Evolutionary conservation across 2,329 filamentous ascomycete species (phyloP).

Genomic region (Fusarium euwallaceae): DNA sequence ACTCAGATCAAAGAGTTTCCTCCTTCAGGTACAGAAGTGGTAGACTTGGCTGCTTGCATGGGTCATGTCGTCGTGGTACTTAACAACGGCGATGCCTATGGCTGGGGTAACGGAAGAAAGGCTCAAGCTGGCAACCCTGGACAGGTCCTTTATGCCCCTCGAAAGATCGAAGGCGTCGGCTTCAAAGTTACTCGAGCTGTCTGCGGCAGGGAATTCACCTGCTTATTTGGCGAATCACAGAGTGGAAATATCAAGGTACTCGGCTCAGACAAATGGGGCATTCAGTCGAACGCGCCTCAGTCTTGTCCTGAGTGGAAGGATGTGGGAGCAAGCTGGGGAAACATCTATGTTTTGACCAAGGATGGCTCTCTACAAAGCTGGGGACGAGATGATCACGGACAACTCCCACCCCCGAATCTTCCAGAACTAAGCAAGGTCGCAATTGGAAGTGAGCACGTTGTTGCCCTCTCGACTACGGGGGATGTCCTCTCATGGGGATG

Average conservation of each 20-base stretch:
- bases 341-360: constrained; percentile 76
- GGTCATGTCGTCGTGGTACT: constrained; percentile 82
- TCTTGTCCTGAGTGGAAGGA: constrained; percentile 71
- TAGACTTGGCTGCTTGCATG: constrained; percentile 79
- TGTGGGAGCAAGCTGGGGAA: constrained; percentile 85
- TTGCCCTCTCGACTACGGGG: constrained; percentile 75
- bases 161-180: constrained; percentile 67
- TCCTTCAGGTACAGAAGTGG: constrained; percentile 67
- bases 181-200: constrained; percentile 77
- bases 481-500: constrained; percentile 91
- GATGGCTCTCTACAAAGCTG: constrained; percentile 76
- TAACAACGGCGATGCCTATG: constrained; percentile 81
- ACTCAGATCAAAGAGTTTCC: constrained; percentile 73
- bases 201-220: constrained; percentile 90
- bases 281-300: constrained; percentile 69
- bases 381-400: constrained; percentile 89
- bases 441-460: constrained; percentile 89
- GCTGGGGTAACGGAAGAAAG: constrained; percentile 90
- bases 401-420: constrained; percentile 75
- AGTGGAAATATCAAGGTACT: constrained; percentile 75
- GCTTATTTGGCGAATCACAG: constrained; percentile 69
- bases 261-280: constrained; percentile 80
- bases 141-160: constrained; percentile 69
- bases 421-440: constrained; percentile 74
- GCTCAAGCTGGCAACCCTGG: constrained; percentile 79